These are phyloP conservation scores for Xylaria sp. DNA, from an alignment of 2,329 filamentous ascomycete genomes.

Conservation along the genomic window DNA sequence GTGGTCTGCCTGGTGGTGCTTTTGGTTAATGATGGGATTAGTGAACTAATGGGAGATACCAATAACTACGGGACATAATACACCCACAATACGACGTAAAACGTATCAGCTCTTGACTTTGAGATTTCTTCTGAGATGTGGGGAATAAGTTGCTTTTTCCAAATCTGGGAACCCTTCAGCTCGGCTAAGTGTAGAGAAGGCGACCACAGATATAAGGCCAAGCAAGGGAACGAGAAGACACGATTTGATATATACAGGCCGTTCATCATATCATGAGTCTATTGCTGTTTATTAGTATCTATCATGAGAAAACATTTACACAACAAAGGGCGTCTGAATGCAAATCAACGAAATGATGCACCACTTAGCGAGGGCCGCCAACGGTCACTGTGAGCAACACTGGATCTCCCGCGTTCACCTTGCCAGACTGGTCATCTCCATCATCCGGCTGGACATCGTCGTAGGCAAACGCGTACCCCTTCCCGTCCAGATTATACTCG, in stretches of 20 bases:
- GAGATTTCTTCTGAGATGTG: too few relatives aligned
- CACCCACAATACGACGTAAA: not conserved
- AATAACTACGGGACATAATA: not conserved
- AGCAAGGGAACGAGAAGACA: not conserved
- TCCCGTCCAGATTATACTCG: slow-evolving; percentile 56
- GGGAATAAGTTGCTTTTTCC: too few relatives aligned
- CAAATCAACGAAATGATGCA: not conserved
- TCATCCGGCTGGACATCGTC: slow-evolving; percentile 62
- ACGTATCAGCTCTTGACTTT: too few relatives aligned
- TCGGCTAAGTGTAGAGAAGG: too few relatives aligned
- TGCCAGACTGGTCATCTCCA: slow-evolving; percentile 60
- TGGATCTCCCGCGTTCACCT: slow-evolving; percentile 58
- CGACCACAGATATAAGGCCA: not conserved
- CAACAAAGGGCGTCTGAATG: not conserved
- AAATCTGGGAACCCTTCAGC: too few relatives aligned
- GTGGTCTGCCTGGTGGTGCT: not conserved
- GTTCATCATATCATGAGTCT: not conserved
- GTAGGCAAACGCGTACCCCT: slow-evolving; percentile 66
- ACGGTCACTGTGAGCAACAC: slow-evolving; percentile 56
- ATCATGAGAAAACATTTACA: not conserved
- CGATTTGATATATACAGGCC: not conserved
- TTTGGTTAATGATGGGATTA: slow-evolving; percentile 3
- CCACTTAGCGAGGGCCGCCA: slow-evolving; percentile 45
- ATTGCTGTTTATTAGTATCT: not conserved
- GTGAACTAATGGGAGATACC: not conserved